Percentiles rank a stretch among this genome's conserved stretches.
phyloP scores from a whole-genome alignment of 2,329 filamentous ascomycete species.

The Xylariomycetidae sp. region DNA sequence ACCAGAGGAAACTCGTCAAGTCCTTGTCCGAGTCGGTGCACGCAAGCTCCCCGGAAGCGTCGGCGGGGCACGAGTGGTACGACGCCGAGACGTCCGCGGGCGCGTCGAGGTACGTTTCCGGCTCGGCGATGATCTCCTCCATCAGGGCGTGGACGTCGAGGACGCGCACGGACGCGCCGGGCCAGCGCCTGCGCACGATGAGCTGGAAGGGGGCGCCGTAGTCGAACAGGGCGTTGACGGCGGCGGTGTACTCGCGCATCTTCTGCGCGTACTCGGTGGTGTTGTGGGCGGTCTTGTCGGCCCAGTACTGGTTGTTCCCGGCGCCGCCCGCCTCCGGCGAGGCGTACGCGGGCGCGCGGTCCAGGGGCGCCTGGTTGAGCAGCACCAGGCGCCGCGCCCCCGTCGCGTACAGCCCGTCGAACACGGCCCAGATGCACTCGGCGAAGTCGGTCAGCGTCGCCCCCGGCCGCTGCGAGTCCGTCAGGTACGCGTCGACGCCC shows the following conservation, averaged over 20 bases:
- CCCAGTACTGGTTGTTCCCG: conserved; percentile 39
- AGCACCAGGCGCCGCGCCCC: conserved; percentile 68
- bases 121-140: conserved; percentile 57
- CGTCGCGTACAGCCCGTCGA: conserved; percentile 57
- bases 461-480: conserved; percentile 53
- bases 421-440: conserved; percentile 59
- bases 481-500: conserved; percentile 58
- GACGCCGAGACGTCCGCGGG: conserved; percentile 57
- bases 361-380: conserved; percentile 61
- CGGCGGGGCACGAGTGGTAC: conserved; percentile 41
- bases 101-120: conserved; percentile 53
- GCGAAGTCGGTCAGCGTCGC: conserved; percentile 56
- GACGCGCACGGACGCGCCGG: conserved; percentile 55
- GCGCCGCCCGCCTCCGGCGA: conserved; percentile 36
- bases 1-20: conserved; percentile 63
- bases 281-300: conserved; percentile 39
- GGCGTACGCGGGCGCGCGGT: conserved; percentile 63
- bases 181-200: conserved; percentile 41
- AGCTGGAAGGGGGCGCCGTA: conserved; percentile 44
- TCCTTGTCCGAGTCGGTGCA: conserved; percentile 35
- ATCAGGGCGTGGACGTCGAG: conserved; percentile 63
- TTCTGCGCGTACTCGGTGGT: conserved; percentile 40
- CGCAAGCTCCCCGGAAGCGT: conserved; percentile 15
- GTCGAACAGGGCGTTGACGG: conserved; percentile 42
- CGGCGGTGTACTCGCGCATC: conserved; percentile 43